These are phyloP conservation scores for Hirschioporus abietinus DNA, from an alignment of 768 basidiomycete species.

Conservation along the genomic window DNA sequence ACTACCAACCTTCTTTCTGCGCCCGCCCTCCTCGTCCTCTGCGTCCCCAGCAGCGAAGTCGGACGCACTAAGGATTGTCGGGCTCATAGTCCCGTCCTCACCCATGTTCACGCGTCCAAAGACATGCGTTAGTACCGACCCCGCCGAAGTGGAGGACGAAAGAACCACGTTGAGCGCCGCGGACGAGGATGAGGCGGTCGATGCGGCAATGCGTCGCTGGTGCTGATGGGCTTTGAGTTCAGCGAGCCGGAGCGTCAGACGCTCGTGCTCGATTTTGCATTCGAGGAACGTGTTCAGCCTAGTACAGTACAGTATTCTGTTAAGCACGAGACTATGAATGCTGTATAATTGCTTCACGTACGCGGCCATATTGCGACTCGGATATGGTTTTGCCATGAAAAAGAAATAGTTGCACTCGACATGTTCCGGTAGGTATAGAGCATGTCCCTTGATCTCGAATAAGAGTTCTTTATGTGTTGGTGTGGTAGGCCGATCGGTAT, in stretches of 20 bases:
- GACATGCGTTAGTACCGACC: constrained; percentile 1
- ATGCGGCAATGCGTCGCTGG: constrained; percentile 11
- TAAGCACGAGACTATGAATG: background rate
- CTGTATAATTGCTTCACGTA: constrained; percentile 25
- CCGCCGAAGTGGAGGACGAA: background rate
- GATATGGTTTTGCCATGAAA: constrained; percentile 70
- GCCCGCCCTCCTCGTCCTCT: constrained; percentile 42
- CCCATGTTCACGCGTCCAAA: constrained; percentile 19
- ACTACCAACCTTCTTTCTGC: constrained; percentile 57
- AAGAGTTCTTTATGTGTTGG: constrained; percentile 42
- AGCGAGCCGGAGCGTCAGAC: constrained; percentile 56
- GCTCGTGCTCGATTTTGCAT: constrained; percentile 84
- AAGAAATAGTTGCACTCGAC: constrained; percentile 58
- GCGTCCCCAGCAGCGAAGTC: constrained; percentile 31
- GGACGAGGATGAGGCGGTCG: constrained; percentile 17
- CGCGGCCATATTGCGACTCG: constrained; percentile 67
- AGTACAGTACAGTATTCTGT: background rate
- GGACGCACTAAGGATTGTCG: constrained; percentile 19
- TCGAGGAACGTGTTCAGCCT: constrained; percentile 76
- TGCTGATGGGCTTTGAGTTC: constrained; percentile 29
- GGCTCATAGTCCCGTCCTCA: constrained; percentile 23
- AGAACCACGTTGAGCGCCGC: constrained; percentile 13
- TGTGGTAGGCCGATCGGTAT: constrained; percentile 9
- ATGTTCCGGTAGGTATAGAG: constrained; percentile 41
- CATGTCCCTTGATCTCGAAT: constrained; percentile 67